Conservation (phyloP, 2,329 filamentous ascomycete species). For the Aschersonia sp. region DNA sequence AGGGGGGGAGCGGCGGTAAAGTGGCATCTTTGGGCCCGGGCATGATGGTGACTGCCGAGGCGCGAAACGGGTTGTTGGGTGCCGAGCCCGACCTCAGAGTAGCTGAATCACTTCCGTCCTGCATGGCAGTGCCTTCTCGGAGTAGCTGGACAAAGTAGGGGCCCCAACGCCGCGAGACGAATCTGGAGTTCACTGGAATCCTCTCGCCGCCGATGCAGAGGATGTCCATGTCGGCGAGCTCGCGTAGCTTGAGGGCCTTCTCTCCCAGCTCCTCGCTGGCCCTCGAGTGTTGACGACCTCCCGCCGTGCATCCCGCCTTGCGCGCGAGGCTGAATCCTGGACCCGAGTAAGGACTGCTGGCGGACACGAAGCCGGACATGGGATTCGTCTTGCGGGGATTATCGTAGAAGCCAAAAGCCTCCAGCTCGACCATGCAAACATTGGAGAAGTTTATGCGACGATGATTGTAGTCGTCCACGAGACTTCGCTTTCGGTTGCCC, state of each 20-base stretch:
- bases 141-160: conserved; percentile 90
- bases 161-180: conserved; percentile 81
- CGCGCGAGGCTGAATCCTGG: conserved; percentile 40
- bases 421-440: conserved; percentile 90
- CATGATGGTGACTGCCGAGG: conserved; percentile 78
- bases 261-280: conserved; percentile 79
- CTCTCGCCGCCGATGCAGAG: conserved; percentile 81
- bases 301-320: conserved; percentile 52
- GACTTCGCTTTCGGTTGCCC: conserved; percentile 80
- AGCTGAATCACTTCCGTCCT: conserved; percentile 59
- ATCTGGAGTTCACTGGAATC: conserved; percentile 83
- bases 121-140: conserved; percentile 60
- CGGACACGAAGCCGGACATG: conserved; percentile 71
- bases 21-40: conserved; percentile 41
- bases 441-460: conserved; percentile 95
- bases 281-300: conserved; percentile 60
- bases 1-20: conserved; percentile 15
- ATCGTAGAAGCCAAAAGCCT: conserved; percentile 94
- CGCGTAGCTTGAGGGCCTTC: conserved; percentile 63
- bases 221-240: conserved; percentile 93
- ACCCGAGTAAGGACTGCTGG: conserved; percentile 54
- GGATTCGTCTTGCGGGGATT: conserved; percentile 72
- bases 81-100: conserved; percentile 55
- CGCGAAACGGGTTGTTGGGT: conserved; percentile 42
- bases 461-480: conserved; percentile 97